Base-by-base conservation (phyloP, 768 basidiomycete species). In the Mrakia frigida region DNA sequence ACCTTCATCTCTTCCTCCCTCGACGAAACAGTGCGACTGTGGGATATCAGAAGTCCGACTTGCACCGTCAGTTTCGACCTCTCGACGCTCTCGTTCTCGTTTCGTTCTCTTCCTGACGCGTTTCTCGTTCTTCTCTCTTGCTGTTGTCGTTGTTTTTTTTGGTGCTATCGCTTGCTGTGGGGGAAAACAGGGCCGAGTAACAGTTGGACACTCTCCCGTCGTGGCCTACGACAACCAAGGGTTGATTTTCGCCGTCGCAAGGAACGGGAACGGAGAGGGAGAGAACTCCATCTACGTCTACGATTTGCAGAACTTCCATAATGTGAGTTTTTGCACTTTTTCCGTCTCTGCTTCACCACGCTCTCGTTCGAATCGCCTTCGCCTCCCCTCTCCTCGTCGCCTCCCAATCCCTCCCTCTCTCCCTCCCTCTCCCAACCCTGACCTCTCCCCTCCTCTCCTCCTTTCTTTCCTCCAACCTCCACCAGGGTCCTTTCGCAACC, bases 1-100 rank as follows among this genome's bases (percentile, higher is more conserved):
- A 91, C 91, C 0, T 98, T 99, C 85, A 91, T 99, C 87, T 97
- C 96, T 16, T 92, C 90, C 2, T 92, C 95, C 0, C 85, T 92
- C 82, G 97, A 99, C 85, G 92, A 91, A 81, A 98, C 94, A 1
- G 95, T 98, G 28, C 89, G 96, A 37, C 84, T 98, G 25, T 99
- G 97, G 97, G 97, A 99, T 84, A 87, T 98, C 56, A 90, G 95
- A 63, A 86, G 89, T 18, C 88, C 90, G 0, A 85, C 86, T 33
- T 94, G 93, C 81, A 87, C 91, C 75, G 85, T 85, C 52, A 65
- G 85, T 77, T n/a, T 10, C 14, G n/a, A 11, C 31, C 28, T 33
- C 65, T 18, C 14, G 18, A 10, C 39, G 61, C 14, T 50, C 13
- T 50, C 46, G 1, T 18, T 68, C 65, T 39, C 35, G 39, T 37